Conservation (phyloP, 768 basidiomycete species). For the Psilocybe cyanescens region DNA sequence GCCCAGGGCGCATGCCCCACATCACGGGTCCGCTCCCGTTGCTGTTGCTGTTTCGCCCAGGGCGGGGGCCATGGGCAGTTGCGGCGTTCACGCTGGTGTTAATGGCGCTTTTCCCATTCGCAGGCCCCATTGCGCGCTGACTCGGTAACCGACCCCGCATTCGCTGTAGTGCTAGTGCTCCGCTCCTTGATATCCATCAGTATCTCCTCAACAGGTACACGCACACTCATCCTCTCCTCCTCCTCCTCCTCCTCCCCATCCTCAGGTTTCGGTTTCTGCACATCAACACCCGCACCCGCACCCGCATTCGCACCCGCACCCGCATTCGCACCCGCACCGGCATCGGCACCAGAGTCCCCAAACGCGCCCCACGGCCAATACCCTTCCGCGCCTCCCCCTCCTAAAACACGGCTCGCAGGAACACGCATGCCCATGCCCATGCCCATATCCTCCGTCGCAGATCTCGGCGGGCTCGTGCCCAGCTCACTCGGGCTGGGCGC, state of each 20-base stretch:
- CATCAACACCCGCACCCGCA: no score
- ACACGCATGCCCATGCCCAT: neutral
- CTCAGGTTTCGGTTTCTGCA: no score
- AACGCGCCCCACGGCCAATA: constrained; percentile 29
- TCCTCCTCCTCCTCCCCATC: neutral
- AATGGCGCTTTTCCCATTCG: neutral
- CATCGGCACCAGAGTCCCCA: neutral
- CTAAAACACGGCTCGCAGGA: neutral
- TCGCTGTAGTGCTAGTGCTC: constrained; percentile 18
- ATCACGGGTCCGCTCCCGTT: neutral
- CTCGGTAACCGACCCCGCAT: no score
- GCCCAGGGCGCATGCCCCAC: constrained; percentile 5
- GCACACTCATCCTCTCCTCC: neutral
- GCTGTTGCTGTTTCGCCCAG: neutral
- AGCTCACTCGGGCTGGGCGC: constrained; percentile 19
- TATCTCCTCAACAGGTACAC: constrained; percentile 4
- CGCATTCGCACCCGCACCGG: no score
- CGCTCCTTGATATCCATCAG: constrained; percentile 26
- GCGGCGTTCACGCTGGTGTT: neutral
- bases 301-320: no score
- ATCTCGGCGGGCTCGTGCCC: constrained; percentile 35
- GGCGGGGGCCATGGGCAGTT: no score
- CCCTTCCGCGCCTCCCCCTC: constrained; percentile 4
- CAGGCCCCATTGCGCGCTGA: neutral
- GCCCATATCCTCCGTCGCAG: constrained; percentile 23